Base-by-base conservation (phyloP, 2,329 filamentous ascomycete genomes). In the Aspergillus sp. region DNA sequence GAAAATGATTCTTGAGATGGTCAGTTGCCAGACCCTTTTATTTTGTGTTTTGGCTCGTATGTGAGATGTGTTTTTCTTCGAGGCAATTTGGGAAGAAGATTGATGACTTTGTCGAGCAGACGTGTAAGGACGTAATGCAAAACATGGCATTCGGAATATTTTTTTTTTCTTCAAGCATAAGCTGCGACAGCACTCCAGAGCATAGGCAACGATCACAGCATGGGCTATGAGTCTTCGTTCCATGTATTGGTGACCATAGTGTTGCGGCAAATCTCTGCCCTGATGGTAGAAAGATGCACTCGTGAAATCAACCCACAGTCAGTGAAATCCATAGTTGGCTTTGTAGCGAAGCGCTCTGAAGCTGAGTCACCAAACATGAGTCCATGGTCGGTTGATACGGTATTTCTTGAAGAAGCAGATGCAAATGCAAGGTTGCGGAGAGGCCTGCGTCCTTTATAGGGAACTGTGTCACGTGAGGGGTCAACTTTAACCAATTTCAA, bases 1-100 rank as follows among this genome's bases (percentile, higher is more conserved):
- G 17, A 23, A 49, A 9, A 52, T 46, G 48, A 15, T 50, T n/a
- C 7, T 38, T 47, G 22, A 11, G 9, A 34, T n/a, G 31, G 31
- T 55, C 58, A 55, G 52, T 55, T 17, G 52, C 52, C 13, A 38
- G 8, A 23, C 23, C 47, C 46, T 51, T 52, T 55, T 50, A 50
- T 57, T 41, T 28, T n/a, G 45, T 23, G n/a, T 4, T 28, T 28
- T 34, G 43, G 23, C 23, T 54, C 22, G 28, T 17, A 30, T 30
- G 9, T 47, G 50, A 31, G 19, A 34, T 19, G 13, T 52, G n/a
- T 30, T 30, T 25, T 25, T 6, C 7, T 22, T 15, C 51, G 17
- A 19, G 23, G 11, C 5, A 30, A 15, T 43, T 30, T 7, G 15
- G n/a, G 11, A 23, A 49, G 5, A 45, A 23, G 19, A 28, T 19